Conservation (phyloP, 179 eudicot species). For the Camellia oleifera region DNA sequence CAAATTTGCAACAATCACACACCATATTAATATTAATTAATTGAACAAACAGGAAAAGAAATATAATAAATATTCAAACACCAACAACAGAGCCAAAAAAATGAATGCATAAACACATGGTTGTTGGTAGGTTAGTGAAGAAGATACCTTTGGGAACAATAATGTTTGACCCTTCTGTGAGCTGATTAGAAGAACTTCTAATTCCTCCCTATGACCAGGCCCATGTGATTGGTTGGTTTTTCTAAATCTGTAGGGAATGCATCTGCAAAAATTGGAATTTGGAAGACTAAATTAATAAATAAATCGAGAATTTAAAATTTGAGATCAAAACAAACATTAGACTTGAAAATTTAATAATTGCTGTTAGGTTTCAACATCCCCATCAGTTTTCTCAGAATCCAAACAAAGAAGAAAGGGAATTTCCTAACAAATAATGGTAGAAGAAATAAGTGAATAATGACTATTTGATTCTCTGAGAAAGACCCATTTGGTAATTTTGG, state of each 20-base stretch:
- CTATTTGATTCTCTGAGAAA: not conserved
- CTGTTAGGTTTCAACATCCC: no score
- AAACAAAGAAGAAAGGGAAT: not conserved
- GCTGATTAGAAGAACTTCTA: constrained; percentile 38
- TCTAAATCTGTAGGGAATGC: constrained; percentile 24
- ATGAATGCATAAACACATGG: no score
- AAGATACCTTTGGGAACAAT: constrained; percentile 42
- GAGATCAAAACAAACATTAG: no score
- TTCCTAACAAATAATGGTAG: no score
- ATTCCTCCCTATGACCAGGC: not conserved
- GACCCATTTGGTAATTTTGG: not conserved
- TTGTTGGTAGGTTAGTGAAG: no score
- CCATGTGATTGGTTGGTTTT: not conserved
- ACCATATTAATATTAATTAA: no score
- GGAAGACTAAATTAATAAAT: not conserved
- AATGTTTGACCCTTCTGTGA: constrained; percentile 35
- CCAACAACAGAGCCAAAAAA: no score
- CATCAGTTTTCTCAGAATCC: no score
- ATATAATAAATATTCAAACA: no score
- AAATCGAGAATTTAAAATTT: not conserved
- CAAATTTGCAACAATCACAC: not conserved
- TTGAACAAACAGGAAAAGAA: no score
- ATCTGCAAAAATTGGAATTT: constrained; percentile 17
- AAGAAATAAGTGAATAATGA: not conserved
- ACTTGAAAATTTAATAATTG: no score